Base-by-base conservation (phyloP, 352 stramenopile genomes). In the Phytophthora multivora region DNA sequence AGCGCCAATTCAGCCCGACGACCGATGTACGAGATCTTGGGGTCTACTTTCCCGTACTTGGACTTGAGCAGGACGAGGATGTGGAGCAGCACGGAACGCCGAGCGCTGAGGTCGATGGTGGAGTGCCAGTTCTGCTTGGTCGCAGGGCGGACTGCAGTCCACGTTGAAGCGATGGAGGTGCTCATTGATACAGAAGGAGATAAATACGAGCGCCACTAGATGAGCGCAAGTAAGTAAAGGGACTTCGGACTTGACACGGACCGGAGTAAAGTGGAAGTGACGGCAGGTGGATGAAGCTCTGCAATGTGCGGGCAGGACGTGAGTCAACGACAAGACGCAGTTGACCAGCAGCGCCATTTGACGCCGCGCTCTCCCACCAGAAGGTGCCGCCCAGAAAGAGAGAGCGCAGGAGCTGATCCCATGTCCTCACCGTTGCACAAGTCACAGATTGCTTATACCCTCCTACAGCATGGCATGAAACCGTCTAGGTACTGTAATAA, bases 11-110 rank as follows among this genome's bases (percentile, higher is more conserved):
- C 79, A 0, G 79, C 79, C 8, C 79, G 76, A 11, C 79, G 76
- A 11, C 71, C 79, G 23, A 88, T 86, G 55, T 81, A 82, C 59
- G 76, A 86, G 54, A 85, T 86, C 56, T 83, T 83, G 45, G 66
- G 30, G 49, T 88, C 79, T 18, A 88, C 66, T 30, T 71, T 79
- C 49, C 76, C 72, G 59, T 86, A 88, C 59, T 86, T 88, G 62
- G 66, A 72, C 68, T 86, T 86, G 39, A 88, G 72, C 40, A 88
- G 59, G 46, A 88, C 26, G 26, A 88, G 43, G 66, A 88, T 85
- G 55, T 84, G 79, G 19, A 88, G 72, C 28, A 88, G 65, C n/a
- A 88, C 61, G 8, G 68, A 63, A 54, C 79, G 79, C 35, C 79
- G 64, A 38, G 68, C 63, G 9, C 42, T 54, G 35, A 80, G 51